Evolutionary conservation across 78 protist species (phyloP).

Genomic region (Fonticula alba): DNA sequence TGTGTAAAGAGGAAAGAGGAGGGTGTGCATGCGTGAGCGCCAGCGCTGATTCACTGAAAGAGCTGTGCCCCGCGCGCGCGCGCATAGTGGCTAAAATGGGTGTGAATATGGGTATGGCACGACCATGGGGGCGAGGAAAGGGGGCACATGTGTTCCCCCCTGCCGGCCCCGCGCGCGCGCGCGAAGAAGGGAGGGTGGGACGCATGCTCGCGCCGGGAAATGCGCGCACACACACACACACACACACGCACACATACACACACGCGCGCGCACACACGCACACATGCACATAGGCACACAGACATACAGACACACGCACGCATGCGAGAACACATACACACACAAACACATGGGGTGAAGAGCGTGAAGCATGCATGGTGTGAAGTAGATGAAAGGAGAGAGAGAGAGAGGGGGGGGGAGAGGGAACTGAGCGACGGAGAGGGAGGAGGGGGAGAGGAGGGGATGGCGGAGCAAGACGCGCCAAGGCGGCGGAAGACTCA

Average conservation of each 20-base stretch:
- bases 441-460: no score
- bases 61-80: slow-evolving; percentile 6
- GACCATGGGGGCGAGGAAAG: neutral
- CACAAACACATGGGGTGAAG: neutral
- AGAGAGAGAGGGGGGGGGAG: no score
- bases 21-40: no score
- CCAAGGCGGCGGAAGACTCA: no score
- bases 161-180: neutral
- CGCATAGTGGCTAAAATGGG: neutral
- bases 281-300: neutral
- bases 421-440: no score
- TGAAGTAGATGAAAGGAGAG: no score
- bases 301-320: slow-evolving; percentile 1
- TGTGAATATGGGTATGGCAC: slow-evolving; percentile 2
- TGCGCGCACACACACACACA: neutral
- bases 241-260: neutral
- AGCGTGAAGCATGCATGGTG: no score
- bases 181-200: neutral
- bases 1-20: no score
- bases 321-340: neutral
- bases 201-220: neutral
- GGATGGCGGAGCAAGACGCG: no score
- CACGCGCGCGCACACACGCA: neutral
- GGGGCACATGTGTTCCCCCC: slow-evolving; percentile 1
- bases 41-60: neutral